Evolutionary conservation across 805 yeast genomes (phyloP).

Genomic region (Metschnikowia sp.): DNA sequence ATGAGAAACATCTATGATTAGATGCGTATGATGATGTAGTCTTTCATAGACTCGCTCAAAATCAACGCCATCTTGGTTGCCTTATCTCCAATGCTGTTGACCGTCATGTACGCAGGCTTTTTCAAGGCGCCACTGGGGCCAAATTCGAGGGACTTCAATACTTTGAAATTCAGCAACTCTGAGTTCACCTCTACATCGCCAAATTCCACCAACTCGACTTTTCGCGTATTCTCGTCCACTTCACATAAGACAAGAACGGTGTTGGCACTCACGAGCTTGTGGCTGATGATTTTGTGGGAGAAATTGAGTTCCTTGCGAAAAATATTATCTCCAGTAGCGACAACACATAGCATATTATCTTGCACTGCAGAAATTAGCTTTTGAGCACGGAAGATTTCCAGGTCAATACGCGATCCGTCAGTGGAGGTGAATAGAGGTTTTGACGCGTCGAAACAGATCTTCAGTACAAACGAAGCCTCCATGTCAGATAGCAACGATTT

Average conservation of each 20-base stretch:
- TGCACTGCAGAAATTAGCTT: conserved; percentile 6
- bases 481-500: conserved; percentile 23
- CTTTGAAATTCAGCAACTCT: conserved; percentile 4
- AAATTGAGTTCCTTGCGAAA: neutral
- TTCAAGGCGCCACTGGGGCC: conserved; percentile 7
- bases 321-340: neutral
- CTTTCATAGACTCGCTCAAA: conserved; percentile 37
- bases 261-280: conserved; percentile 6
- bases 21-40: conserved; percentile 40
- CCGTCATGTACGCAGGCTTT: conserved; percentile 30
- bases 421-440: conserved; percentile 9
- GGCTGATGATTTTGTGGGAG: conserved; percentile 6
- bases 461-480: conserved; percentile 24
- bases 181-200: neutral
- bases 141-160: conserved; percentile 13
- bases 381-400: neutral
- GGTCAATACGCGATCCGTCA: conserved; percentile 1
- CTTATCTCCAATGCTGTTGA: conserved; percentile 24
- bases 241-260: conserved; percentile 9
- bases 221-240: neutral
- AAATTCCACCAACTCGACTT: conserved; percentile 4
- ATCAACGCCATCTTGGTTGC: conserved; percentile 32
- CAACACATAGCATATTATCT: conserved; percentile 1
- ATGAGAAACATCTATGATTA: conserved; percentile 27
- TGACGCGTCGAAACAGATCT: conserved; percentile 15